phyloP scores from a whole-genome alignment of 495 filamentous ascomycete species.

The Daldinia loculata region DNA sequence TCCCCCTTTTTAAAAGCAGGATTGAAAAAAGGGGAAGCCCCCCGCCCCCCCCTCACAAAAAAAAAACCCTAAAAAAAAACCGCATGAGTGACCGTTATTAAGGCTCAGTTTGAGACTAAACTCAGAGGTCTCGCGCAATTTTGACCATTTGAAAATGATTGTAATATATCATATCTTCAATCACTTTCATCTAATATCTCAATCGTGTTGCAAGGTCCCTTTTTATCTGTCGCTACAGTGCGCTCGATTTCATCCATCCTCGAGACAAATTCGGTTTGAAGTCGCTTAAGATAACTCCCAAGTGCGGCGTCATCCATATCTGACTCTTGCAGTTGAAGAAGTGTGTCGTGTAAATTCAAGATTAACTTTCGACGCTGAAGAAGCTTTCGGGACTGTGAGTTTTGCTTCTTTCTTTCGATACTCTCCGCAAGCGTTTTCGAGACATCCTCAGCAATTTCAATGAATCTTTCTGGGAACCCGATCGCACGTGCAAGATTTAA shows the following conservation, averaged over 20 bases:
- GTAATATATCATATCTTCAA: neutral
- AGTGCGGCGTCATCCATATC: constrained; percentile 72
- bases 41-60: no score
- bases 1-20: no score
- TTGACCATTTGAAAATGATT: no score
- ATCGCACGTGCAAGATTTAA: constrained; percentile 79
- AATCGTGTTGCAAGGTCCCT: neutral
- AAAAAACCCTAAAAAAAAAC: no score
- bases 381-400: constrained; percentile 63
- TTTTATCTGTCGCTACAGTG: constrained; percentile 10
- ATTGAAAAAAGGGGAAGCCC: no score
- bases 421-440: constrained; percentile 66
- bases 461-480: constrained; percentile 71
- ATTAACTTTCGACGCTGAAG: constrained; percentile 74
- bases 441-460: constrained; percentile 73
- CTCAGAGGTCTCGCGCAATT: no score
- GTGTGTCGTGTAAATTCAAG: constrained; percentile 74
- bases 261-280: constrained; percentile 80
- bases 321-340: constrained; percentile 74
- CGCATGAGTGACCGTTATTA: no score
- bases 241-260: constrained; percentile 69
- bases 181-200: constrained; percentile 7
- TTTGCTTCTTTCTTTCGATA: constrained; percentile 61
- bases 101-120: no score
- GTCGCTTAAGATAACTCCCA: constrained; percentile 67